Conservation (phyloP, 2,329 filamentous ascomycete species). For the Aspergillus udagawae region DNA sequence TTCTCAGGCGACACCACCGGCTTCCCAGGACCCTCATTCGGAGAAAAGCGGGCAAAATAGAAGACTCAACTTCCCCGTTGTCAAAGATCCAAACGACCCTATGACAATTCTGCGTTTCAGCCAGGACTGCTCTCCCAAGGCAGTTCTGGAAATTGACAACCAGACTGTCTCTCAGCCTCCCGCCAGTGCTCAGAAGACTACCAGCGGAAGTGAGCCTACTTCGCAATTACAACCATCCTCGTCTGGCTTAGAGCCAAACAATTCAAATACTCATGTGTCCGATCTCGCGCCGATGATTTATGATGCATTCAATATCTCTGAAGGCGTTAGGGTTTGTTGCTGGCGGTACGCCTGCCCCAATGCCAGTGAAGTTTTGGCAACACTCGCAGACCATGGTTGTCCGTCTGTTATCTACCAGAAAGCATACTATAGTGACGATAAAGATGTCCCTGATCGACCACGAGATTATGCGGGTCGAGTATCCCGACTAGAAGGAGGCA, state of each 20-base stretch:
- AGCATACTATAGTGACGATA: conserved; percentile 78
- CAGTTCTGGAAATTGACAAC: conserved; percentile 19
- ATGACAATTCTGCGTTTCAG: conserved; percentile 62
- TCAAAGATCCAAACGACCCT: conserved; percentile 70
- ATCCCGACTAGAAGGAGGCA: conserved; percentile 71
- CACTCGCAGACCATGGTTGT: conserved; percentile 53
- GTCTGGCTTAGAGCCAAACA: conserved; percentile 6
- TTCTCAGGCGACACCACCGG: conserved; percentile 20
- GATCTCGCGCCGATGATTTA: conserved; percentile 20
- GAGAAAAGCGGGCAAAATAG: conserved; percentile 34
- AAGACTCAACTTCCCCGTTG: conserved; percentile 65
- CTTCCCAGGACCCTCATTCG: conserved; percentile 21
- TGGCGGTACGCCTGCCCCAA: conserved; percentile 25
- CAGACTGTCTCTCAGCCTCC: conserved; percentile 6
- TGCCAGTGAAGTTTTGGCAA: conserved; percentile 48
- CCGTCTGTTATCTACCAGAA: conserved; percentile 76
- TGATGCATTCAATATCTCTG: conserved; percentile 27
- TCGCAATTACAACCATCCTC: conserved; percentile 19
- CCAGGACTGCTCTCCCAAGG: conserved; percentile 58
- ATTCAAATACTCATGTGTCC: conserved; percentile 15
- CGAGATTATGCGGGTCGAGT: conserved; percentile 86
- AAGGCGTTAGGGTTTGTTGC: conserved; percentile 18
- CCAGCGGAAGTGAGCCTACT: conserved; percentile 6
- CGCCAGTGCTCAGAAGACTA: conserved; percentile 3
- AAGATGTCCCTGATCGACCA: conserved; percentile 71